phyloP scores from a whole-genome alignment of 2,329 filamentous ascomycete species.

The Xylaria sp. region DNA sequence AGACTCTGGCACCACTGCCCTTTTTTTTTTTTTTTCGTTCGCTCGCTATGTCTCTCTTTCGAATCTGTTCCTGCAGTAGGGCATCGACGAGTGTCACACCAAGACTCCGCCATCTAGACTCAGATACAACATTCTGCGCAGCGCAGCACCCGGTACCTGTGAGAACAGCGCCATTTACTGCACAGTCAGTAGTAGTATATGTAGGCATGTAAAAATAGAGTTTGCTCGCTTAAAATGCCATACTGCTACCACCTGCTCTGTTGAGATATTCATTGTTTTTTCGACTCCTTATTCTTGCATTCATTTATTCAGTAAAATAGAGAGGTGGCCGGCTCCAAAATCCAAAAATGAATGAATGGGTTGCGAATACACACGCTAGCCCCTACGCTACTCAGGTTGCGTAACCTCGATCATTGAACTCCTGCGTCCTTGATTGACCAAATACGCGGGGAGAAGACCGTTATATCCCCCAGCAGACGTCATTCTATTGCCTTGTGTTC shows the following conservation, averaged over 20 bases:
- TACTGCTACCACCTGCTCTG: constrained; percentile 25
- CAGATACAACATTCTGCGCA: constrained; percentile 7
- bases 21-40: background rate
- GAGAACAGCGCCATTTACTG: background rate
- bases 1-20: constrained; percentile 28
- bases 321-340: background rate
- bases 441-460: constrained; percentile 1
- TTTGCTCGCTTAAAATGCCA: constrained; percentile 9
- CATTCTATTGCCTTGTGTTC: constrained; percentile 18
- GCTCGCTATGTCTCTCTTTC: constrained; percentile 42
- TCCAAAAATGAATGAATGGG: constrained; percentile 9
- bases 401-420: constrained; percentile 12
- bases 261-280: constrained; percentile 27
- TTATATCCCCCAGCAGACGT: constrained; percentile 15
- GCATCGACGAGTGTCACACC: constrained; percentile 40
- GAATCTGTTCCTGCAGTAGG: constrained; percentile 49
- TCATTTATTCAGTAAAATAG: constrained; percentile 18
- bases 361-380: background rate
- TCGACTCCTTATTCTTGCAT: constrained; percentile 29
- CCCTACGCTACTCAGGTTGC: background rate
- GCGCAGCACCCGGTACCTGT: constrained; percentile 17
- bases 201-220: constrained; percentile 34
- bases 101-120: constrained; percentile 22
- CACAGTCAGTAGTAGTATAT: constrained; percentile 1
- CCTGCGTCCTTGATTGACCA: constrained; percentile 9